Conservation (phyloP, 2,329 filamentous ascomycete species). For the Ophiocordyceps unilateralis region DNA sequence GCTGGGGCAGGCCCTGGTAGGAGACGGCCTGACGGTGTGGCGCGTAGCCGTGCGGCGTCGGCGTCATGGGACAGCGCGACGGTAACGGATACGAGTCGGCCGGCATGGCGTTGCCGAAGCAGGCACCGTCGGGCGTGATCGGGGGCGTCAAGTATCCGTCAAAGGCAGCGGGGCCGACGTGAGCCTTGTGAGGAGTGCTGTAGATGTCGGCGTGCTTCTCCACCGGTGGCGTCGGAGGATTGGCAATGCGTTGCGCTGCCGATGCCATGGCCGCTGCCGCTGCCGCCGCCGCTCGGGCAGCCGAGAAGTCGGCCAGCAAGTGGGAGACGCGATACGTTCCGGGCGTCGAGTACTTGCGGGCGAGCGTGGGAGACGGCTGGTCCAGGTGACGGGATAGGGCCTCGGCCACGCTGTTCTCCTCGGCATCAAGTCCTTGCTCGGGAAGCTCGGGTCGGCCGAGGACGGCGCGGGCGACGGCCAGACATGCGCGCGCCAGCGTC, state of each 20-base stretch:
- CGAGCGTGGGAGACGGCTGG: slow-evolving; percentile 38
- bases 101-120: slow-evolving; percentile 30
- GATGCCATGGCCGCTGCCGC: slow-evolving; percentile 19
- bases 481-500: slow-evolving; percentile 71
- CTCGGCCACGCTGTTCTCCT: slow-evolving; percentile 49
- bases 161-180: slow-evolving; percentile 43
- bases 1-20: slow-evolving; percentile 24
- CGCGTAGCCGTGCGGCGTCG: slow-evolving; percentile 30
- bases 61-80: slow-evolving; percentile 44
- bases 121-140: slow-evolving; percentile 60
- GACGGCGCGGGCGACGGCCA: slow-evolving; percentile 76
- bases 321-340: slow-evolving; percentile 35
- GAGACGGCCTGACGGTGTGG: slow-evolving; percentile 20
- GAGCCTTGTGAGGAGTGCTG: slow-evolving; percentile 64
- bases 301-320: slow-evolving; percentile 40
- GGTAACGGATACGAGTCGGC: slow-evolving; percentile 32
- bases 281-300: slow-evolving; percentile 24
- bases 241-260: slow-evolving; percentile 24
- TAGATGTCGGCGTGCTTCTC: slow-evolving; percentile 47
- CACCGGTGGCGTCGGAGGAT: slow-evolving; percentile 43
- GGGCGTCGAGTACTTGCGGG: slow-evolving; percentile 40
- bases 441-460: slow-evolving; percentile 62
- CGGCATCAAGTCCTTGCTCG: slow-evolving; percentile 60
- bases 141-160: slow-evolving; percentile 72
- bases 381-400: slow-evolving; percentile 41